Percentiles rank a stretch among this genome's conserved stretches.
phyloP scores from a whole-genome alignment of 2,329 filamentous ascomycete genomes.

The Diplodia corticola region DNA sequence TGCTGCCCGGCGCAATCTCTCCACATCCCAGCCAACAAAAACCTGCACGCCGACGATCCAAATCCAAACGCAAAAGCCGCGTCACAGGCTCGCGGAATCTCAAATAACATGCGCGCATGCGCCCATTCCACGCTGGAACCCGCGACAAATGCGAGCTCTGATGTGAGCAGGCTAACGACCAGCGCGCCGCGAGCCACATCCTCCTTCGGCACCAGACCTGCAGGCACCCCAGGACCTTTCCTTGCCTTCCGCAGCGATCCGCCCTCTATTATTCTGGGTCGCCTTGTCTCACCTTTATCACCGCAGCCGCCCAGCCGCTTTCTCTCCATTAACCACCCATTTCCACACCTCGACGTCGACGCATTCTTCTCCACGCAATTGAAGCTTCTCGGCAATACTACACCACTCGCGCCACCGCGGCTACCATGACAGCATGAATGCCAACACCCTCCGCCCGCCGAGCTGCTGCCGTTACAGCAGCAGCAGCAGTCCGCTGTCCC shows the following conservation, averaged over 20 bases:
- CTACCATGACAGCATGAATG: slow-evolving; percentile 14
- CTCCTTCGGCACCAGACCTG: not conserved
- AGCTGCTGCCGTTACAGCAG: not conserved
- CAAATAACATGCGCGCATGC: slow-evolving; percentile 3
- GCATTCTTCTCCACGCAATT: not conserved
- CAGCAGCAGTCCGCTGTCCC: not conserved
- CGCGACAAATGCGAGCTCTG: not conserved
- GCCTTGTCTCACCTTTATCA: slow-evolving; percentile 19
- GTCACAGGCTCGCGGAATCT: not conserved
- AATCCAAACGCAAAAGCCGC: slow-evolving; percentile 14
- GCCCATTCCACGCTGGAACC: not conserved
- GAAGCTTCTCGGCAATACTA: not conserved
- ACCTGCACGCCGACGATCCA: slow-evolving; percentile 13
- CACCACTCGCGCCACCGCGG: not conserved
- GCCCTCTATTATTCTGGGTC: slow-evolving; percentile 13
- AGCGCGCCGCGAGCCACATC: not conserved
- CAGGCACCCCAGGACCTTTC: slow-evolving; percentile 1
- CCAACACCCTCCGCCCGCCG: not conserved
- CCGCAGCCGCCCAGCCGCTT: not conserved
- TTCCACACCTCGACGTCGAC: not conserved
- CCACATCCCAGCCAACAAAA: slow-evolving; percentile 12
- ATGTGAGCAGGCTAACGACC: not conserved
- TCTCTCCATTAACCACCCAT: not conserved
- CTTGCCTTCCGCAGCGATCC: slow-evolving; percentile 14
- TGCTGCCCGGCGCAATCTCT: slow-evolving; percentile 15